Base-by-base conservation (phyloP, 1,139 yeast species). In the Saccharomyces pastorianus region DNA sequence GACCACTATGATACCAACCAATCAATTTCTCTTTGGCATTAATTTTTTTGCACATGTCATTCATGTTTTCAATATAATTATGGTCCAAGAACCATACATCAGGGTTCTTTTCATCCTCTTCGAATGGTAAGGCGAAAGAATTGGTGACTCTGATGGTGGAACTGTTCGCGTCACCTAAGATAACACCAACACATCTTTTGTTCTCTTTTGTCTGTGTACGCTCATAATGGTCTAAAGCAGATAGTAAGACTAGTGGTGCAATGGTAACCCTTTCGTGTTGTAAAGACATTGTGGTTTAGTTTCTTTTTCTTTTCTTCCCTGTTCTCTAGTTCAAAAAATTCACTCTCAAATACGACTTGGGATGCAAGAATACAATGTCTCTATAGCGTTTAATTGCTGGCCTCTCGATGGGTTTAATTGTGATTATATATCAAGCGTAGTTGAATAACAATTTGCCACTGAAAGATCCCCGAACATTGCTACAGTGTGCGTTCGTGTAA, bases 1-100 rank as follows among this genome's bases (percentile, higher is more conserved):
- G 98, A 1, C 99, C 99, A 17, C 96, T 85, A 70, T 95, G 99
- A 69, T 95, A 95, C 99, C 99, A 95, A 9, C 99, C 99, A 70
- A 95, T 84, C 56, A 95, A 78, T 70, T 84, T 88, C 70, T 95
- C 99, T 73, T 88, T 89, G 28, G 99, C 99, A 74, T 91, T 93
- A 68, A 93, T 93, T 73, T 95, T 93, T 70, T 88, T 89, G 73
- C 89, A 93, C 99, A 95, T 95, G 63, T 90, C 97, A 59, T 93
- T 86, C 99, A 95, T 95, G 54, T 88, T 81, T 67, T 93, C 99
- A 59, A 95, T 89, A 69, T 85, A 95, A 69, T 95, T 93, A 73
- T 95, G 99, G 69, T 95, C 99, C 65, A 95, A 76, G 67, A 93
- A 95, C 98, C 99, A 95, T 50, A 95, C 97, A n/a, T 83, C 83